Evolutionary conservation across 1,284 basidiomycete species (phyloP), one percentile per base, ranked within the genome.

Genomic region (Fomitiporia mediterranea): DNA sequence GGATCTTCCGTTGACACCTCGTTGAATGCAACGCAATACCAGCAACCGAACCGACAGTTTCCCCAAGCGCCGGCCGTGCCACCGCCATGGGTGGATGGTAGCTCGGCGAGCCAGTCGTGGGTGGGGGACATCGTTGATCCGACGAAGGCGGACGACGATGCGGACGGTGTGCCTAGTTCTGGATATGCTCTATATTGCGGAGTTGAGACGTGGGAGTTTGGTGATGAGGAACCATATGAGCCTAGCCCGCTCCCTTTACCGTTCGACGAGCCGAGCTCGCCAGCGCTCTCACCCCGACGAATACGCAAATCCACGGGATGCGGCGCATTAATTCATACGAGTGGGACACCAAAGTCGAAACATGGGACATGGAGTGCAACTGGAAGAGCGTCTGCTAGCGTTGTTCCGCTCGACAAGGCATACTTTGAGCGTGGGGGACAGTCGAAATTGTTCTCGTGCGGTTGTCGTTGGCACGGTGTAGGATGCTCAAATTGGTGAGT

Each of bases 391-490:
- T 37, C 48, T 1, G 39, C 46, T 25, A 46, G 23, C 35, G 57
- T 59, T 25, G 39, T 55, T 13, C 47, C 47, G 40, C 38, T 59
- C 17, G 57, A 59, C 38, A 59, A 59, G 40, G 27, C 27, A 21
- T 59, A 59, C 44, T 59, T 59, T 39, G 49, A 55, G 43, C 48
- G 53, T 25, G 57, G 57, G 11, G 57, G 57, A 15, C 53, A 55
- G 48, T n/a, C 53, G 42, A 59, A 56, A 27, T 40, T 42, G 32
- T 59, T 59, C 28, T 54, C 57, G 15, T 59, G 57, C 48, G 57
- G 57, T 17, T 59, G 57, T 38, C 43, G 57, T n/a, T 59, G 53
- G 57, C 53, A 59, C 21, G 57, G 57, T 37, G 57, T 59, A 30
- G 57, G 57, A 15, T 59, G 57, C 42, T 46, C 53, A 27, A 53